These are phyloP conservation scores for Pelargonium myrrhifolium DNA, from an alignment of 441 rosid genomes.

Conservation along the genomic window DNA sequence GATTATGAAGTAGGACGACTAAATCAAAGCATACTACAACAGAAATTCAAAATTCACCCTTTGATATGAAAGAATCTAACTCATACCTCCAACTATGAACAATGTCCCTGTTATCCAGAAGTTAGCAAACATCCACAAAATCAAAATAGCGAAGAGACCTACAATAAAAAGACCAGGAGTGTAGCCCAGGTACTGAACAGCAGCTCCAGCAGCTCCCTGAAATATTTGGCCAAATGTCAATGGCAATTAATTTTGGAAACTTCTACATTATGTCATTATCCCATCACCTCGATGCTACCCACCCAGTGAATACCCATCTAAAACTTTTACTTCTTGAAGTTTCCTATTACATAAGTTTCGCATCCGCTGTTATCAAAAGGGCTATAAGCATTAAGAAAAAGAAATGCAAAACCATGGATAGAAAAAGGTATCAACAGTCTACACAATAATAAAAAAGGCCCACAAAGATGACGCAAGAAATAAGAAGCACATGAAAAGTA, in stretches of 20 bases:
- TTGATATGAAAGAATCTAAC: constrained; percentile 17
- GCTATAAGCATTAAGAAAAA: too few relatives aligned
- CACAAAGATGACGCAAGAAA: too few relatives aligned
- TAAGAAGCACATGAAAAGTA: too few relatives aligned
- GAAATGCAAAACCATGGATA: too few relatives aligned
- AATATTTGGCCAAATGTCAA: constrained; percentile 23
- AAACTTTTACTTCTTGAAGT: too few relatives aligned
- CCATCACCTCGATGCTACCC: not conserved
- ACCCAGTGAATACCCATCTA: not conserved
- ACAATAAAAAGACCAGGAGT: constrained; percentile 95
- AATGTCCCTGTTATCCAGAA: constrained; percentile 95
- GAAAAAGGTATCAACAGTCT: too few relatives aligned
- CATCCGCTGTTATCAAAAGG: too few relatives aligned
- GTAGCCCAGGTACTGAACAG: constrained; percentile 77
- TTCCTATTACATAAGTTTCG: too few relatives aligned
- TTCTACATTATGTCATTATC: not conserved
- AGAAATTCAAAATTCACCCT: not conserved
- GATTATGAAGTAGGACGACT: not conserved
- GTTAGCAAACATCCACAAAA: constrained; percentile 98
- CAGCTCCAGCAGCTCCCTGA: constrained; percentile 94
- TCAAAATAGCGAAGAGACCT: constrained; percentile 76
- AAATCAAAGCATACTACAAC: not conserved
- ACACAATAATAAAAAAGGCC: too few relatives aligned
- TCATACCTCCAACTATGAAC: constrained; percentile 90
- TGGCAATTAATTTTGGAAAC: not conserved